These are phyloP conservation scores for Suillus plorans DNA, from an alignment of 768 basidiomycete genomes.

Conservation along the genomic window DNA sequence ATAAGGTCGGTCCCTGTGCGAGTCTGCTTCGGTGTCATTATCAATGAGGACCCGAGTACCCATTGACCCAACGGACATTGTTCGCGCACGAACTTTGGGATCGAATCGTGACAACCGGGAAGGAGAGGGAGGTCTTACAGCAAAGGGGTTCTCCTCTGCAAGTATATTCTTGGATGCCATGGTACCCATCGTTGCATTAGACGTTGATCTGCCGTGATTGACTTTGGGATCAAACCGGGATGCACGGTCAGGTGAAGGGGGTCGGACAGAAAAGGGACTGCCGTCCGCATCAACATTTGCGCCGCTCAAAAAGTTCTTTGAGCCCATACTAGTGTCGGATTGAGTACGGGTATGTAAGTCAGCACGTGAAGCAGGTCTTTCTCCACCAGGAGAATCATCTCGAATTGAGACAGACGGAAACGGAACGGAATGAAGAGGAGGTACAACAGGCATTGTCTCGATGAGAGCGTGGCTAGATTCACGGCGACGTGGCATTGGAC, in stretches of 20 bases:
- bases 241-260: conserved; percentile 38
- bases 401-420: conserved; percentile 61
- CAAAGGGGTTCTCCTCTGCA: conserved; percentile 62
- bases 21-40: conserved; percentile 42
- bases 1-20: conserved; percentile 52
- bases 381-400: conserved; percentile 48
- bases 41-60: conserved; percentile 65
- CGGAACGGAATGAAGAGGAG: conserved; percentile 53
- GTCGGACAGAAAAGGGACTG: conserved; percentile 35
- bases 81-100: conserved; percentile 70
- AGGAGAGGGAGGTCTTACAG: conserved; percentile 61
- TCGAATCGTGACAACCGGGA: conserved; percentile 73
- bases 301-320: conserved; percentile 43
- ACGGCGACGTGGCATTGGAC: conserved; percentile 47
- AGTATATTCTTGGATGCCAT: conserved; percentile 33
- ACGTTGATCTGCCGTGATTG: conserved; percentile 37
- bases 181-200: conserved; percentile 48
- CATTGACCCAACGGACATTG: conserved; percentile 63
- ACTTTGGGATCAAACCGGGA: conserved; percentile 47
- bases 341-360: conserved; percentile 45
- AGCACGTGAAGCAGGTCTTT: conserved; percentile 35
- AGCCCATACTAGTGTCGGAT: conserved; percentile 53
- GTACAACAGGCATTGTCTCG: conserved; percentile 39
- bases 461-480: conserved; percentile 50
- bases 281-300: conserved; percentile 31